Percentiles rank a stretch among this genome's conserved stretches.
phyloP scores from a whole-genome alignment of 2,329 filamentous ascomycete genomes.

The Lecanoromycetidae sp. region DNA sequence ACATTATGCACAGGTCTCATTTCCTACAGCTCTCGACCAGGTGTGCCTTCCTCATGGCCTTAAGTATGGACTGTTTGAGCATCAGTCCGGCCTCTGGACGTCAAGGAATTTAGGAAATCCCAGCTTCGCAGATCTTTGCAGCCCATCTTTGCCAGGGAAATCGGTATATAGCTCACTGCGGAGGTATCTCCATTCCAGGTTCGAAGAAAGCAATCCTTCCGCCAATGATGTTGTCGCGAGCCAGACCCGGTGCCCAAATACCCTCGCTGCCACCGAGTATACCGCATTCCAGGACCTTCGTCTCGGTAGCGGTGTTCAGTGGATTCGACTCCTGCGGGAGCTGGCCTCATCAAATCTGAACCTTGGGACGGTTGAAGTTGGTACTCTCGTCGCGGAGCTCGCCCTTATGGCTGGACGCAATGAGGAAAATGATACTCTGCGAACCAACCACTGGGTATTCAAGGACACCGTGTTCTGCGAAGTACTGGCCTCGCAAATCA shows the following conservation, averaged over 20 bases:
- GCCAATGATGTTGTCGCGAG: constrained; percentile 43
- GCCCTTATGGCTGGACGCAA: constrained; percentile 44
- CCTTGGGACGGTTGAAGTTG: constrained; percentile 43
- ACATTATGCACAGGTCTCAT: constrained; percentile 34
- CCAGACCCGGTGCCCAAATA: constrained; percentile 35
- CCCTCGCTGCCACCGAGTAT: constrained; percentile 39
- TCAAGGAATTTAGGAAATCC: constrained; percentile 22
- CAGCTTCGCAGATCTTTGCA: constrained; percentile 28
- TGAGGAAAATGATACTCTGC: constrained; percentile 24
- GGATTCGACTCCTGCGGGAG: constrained; percentile 39
- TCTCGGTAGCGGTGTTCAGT: constrained; percentile 33
- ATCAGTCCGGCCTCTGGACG: constrained; percentile 29
- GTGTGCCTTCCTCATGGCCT: constrained; percentile 39
- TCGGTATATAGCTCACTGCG: constrained; percentile 4
- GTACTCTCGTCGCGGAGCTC: constrained; percentile 40
- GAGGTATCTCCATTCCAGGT: constrained; percentile 9
- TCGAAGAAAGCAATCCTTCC: constrained; percentile 31
- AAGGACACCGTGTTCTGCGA: constrained; percentile 39
- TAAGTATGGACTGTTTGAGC: constrained; percentile 39
- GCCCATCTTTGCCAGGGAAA: constrained; percentile 3
- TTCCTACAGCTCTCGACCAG: constrained; percentile 32
- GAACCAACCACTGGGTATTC: constrained; percentile 41
- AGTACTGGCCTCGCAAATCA: constrained; percentile 38
- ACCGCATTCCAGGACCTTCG: constrained; percentile 35
- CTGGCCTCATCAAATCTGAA: constrained; percentile 46